Evolutionary conservation across 2,329 filamentous ascomycete species (phyloP), one percentile per base, ranked within the genome.

Genomic region (Phialophora macrospora): DNA sequence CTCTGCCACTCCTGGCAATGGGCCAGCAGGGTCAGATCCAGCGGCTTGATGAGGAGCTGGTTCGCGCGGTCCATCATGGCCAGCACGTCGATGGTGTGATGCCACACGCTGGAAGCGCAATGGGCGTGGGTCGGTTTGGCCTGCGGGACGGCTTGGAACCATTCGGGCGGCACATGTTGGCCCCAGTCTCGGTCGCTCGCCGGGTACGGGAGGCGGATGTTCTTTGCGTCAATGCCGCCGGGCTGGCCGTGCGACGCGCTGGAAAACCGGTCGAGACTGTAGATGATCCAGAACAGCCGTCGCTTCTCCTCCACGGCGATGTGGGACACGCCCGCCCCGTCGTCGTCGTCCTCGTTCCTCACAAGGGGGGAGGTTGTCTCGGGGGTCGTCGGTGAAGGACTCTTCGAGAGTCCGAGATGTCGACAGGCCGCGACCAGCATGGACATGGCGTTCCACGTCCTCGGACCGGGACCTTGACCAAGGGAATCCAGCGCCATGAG

Each of bases 1-100:
- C 61, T 63, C 44, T 63, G 61, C 61, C 61, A 63, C 26, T 63
- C 61, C 22, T 63, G 61, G 44, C 61, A 63, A 38, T 63, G 61
- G 46, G 61, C 61, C 11, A 54, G 61, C 9, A 63, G 61, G 17
- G 54, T 41, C 41, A 63, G 44, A 32, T 63, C 26, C 12, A 63
- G 8, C 14, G 61, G 61, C 55, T 63, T 38, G 44, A 63, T 54
- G 44, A 63, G 61, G 20, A 63, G 61, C 41, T 63, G 61, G n/a
- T 63, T 63, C 22, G 61, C 34, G 2, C 61, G 38, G 28, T 63
- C 61, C 54, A 63, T 38, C 61, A 63, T 34, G 7, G 61, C 61
- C 26, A 63, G 55, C 61, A 63, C 8, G 22, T 63, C 61, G 24
- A 63, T 63, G 41, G 41, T 63, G 24, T 63, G 61, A 26, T 63